Evolutionary conservation across 495 filamentous ascomycete species (phyloP).

Genomic region (Aspergillus sclerotioniger): DNA sequence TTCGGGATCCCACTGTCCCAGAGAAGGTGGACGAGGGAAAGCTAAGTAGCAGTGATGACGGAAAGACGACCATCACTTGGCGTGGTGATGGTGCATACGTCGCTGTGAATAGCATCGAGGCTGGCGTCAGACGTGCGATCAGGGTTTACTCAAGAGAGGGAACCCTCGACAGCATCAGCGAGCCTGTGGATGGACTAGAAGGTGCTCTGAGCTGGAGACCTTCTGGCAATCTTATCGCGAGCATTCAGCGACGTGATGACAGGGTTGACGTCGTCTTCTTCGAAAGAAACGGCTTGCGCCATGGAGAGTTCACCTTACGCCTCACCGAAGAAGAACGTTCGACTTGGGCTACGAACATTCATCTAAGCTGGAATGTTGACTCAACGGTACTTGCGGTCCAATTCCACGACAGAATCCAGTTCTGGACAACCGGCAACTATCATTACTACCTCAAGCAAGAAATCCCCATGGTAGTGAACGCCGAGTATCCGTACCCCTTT

Average conservation of each 20-base stretch:
- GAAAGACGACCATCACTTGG: constrained; percentile 75
- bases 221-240: constrained; percentile 81
- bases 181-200: constrained; percentile 88
- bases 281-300: constrained; percentile 90
- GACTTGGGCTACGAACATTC: constrained; percentile 56
- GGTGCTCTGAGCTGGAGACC: constrained; percentile 88
- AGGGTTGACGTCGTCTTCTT: constrained; percentile 89
- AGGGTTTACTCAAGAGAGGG: constrained; percentile 90
- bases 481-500: constrained; percentile 26
- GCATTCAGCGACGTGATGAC: constrained; percentile 69
- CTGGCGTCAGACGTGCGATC: constrained; percentile 66
- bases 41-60: constrained; percentile 69
- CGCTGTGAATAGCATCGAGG: constrained; percentile 76
- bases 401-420: constrained; percentile 71
- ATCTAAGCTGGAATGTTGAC: constrained; percentile 82
- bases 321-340: constrained; percentile 56
- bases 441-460: constrained; percentile 99
- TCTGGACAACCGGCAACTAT: constrained; percentile 98
- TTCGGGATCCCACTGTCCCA: constrained; percentile 90
- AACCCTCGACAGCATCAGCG: constrained; percentile 82
- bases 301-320: constrained; percentile 84
- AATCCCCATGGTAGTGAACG: constrained; percentile 43
- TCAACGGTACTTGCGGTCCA: constrained; percentile 85
- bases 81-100: constrained; percentile 91
- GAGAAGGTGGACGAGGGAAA: constrained; percentile 86